These are phyloP conservation scores for Neocallimastix lanati DNA, from an alignment of 192 early-diverging fungal genomes.

Conservation along the genomic window DNA sequence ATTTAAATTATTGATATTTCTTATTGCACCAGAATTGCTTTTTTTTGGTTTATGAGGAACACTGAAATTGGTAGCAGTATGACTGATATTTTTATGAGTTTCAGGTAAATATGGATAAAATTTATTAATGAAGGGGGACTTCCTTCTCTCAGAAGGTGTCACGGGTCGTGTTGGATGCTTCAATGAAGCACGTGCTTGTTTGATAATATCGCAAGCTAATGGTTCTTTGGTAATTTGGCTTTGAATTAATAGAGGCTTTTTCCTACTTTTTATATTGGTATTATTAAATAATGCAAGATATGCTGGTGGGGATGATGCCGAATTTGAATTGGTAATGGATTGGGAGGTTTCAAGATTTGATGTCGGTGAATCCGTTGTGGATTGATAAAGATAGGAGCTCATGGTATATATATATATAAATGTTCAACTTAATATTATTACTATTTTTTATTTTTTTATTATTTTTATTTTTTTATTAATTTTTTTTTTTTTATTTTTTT, in stretches of 20 bases:
- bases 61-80: neutral
- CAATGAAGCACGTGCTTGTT: neutral
- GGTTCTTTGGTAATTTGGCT: neutral
- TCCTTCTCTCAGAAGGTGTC: neutral
- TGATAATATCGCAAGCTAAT: neutral
- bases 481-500: too few species aligned
- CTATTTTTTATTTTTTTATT: too few species aligned
- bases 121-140: neutral
- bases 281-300: neutral
- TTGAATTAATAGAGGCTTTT: neutral
- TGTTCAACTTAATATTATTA: too few species aligned
- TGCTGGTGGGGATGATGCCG: too few species aligned
- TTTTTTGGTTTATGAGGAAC: neutral
- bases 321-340: neutral
- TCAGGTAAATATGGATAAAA: neutral
- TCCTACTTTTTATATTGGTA: neutral
- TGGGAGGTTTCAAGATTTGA: neutral
- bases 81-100: neutral
- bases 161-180: neutral
- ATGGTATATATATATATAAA: too few species aligned
- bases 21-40: neutral
- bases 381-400: neutral
- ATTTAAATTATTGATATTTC: neutral
- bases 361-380: neutral
- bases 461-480: too few species aligned